These are phyloP conservation scores for Viridothelium virens DNA, from an alignment of 495 filamentous ascomycete species.

Conservation along the genomic window DNA sequence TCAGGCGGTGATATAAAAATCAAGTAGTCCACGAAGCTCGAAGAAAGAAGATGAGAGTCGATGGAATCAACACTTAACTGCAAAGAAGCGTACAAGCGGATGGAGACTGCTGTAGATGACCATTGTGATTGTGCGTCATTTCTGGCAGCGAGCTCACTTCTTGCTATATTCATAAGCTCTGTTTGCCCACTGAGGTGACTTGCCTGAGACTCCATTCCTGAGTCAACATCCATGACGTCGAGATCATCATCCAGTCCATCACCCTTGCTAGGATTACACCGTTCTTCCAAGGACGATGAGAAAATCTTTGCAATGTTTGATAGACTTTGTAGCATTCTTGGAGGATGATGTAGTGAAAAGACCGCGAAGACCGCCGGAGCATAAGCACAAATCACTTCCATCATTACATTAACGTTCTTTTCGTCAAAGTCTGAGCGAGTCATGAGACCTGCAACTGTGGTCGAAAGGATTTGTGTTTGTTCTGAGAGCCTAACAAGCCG, in stretches of 20 bases:
- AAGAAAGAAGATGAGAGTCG: conserved; percentile 16
- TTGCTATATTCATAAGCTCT: conserved; percentile 35
- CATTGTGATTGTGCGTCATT: conserved; percentile 45
- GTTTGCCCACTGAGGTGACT: conserved; percentile 39
- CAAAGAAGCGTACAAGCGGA: conserved; percentile 20
- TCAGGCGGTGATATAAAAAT: conserved; percentile 51
- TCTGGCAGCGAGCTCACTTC: conserved; percentile 42
- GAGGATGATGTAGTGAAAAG: not conserved
- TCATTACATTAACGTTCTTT: conserved; percentile 32
- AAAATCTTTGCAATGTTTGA: not conserved
- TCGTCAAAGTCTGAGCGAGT: conserved; percentile 26
- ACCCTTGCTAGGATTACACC: conserved; percentile 30
- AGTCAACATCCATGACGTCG: conserved; percentile 75
- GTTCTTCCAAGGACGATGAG: conserved; percentile 37
- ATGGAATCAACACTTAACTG: not conserved
- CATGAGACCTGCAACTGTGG: conserved; percentile 26
- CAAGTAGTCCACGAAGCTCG: conserved; percentile 50
- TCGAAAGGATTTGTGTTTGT: conserved; percentile 22
- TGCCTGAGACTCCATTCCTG: conserved; percentile 52
- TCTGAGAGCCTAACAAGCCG: conserved; percentile 22
- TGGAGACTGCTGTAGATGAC: conserved; percentile 24
- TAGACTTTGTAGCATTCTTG: not conserved
- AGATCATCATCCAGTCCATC: conserved; percentile 26
- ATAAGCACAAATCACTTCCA: conserved; percentile 20
- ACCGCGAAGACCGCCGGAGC: not conserved